Base-by-base conservation (phyloP, 164 flowering plant genomes). In the Paratinospora sagittata region DNA sequence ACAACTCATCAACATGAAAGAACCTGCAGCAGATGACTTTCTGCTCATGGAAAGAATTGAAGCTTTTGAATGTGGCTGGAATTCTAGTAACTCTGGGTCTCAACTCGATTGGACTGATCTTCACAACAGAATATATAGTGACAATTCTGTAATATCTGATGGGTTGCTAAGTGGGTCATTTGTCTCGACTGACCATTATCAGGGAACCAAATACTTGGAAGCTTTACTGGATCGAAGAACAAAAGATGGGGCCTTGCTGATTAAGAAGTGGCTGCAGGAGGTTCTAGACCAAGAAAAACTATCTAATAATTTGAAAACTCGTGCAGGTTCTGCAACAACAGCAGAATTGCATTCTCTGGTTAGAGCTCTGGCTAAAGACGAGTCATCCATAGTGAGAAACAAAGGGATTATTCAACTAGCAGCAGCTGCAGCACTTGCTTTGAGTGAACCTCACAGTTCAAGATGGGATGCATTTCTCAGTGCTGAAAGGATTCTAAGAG, bases 251-350 rank as follows among this genome's bases (percentile, higher is more conserved):
- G 77, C 87, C 62, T 66, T 88, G 41, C 82, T 95, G 67, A 84
- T 91, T 52, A 92, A 87, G 80, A 92, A 89, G 79, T 92, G 96
- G 96, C 92, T 95, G 66, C 90, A 88, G 76, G 96, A 95, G 79
- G 74, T 86, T 64, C 27, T 95, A 65, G 85, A 89, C 19, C 76
- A 70, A 63, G 94, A 95, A 76, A 89, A 85, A 64, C 43, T 86
- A 24, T 43, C 85, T 73, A 72, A 74, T 37, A 81, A 85, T 78
- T 71, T 81, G 69, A 90, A 82, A 78, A 71, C 72, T 73, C 91
- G 88, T 33, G 84, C 91, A 70, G 93, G 97, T 70, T 73, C 78
- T 71, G 78, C 85, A 69, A 78, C 85, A 72, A 80, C 86, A 74
- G 65, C 84, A 12, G 99, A 90, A 72, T 78, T 95, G 80, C 83